Base-by-base conservation (phyloP, 225 moss, liverwort and hornwort genomes). In the Thuidium tamariscinum region DNA sequence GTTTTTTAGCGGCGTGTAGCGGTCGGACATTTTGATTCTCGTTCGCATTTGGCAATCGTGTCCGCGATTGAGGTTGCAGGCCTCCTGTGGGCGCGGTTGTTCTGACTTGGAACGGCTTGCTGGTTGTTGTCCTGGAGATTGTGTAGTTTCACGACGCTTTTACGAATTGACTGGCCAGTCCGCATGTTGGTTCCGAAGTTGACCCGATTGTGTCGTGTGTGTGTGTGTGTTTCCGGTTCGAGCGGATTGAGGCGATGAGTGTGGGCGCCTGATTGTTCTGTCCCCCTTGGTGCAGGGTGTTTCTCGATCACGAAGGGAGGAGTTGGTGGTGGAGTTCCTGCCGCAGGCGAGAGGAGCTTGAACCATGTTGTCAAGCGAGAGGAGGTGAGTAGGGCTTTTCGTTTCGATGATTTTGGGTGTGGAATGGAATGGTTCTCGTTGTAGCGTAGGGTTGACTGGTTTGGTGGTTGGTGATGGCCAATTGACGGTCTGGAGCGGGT, bases 331-430 rank as follows among this genome's bases (percentile, higher is more conserved):
- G 70, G 85, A 77, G 82, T 91, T 92, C 88, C 86, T 92, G 86
- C 84, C 89, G 92, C 85, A 82, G 92, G 92, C 94, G 87, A 75
- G 88, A 87, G 88, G 85, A 87, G 90, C 87, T 85, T 86, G 93
- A 96, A 90, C 91, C 92, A 96, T 97, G 96, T 92, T 95, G 95
- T 89, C 97, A 70, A 88, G 95, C 95, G 97, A 95, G 93, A 93
- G 97, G 93, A 97, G 97, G 97, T 97, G 85, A 52, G 90, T 25
- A 8, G n/a, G 61, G 77, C 44, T 70, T 27, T 37, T 26, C 25
- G 27, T 25, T 30, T n/a, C n/a, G 32, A 17, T 36, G 62, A 4
- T 44, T 51, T 44, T 17, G 48, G 25, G 25, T 25, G 41, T 32
- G 36, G 11, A 34, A 30, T 36, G 65, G 63, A 30, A 7, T 48